These are phyloP conservation scores for Backusella mclennaniae DNA, from an alignment of 192 early-diverging fungal genomes.

Conservation along the genomic window DNA sequence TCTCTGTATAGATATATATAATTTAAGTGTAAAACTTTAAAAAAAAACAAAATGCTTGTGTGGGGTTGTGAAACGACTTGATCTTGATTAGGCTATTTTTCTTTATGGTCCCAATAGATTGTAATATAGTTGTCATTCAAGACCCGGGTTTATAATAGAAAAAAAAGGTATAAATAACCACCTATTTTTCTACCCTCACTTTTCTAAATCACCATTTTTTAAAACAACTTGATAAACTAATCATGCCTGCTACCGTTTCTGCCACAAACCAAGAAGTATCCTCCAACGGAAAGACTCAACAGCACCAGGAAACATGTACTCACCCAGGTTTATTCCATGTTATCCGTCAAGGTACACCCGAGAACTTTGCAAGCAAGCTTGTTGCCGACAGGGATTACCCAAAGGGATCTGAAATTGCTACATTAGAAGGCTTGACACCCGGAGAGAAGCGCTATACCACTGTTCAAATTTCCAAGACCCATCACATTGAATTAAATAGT, in stretches of 20 bases:
- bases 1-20: background rate
- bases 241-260: background rate
- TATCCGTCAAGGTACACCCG: constrained; percentile 34
- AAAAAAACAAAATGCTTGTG: background rate
- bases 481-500: constrained; percentile 56
- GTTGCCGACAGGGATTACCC: constrained; percentile 39
- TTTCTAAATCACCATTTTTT: background rate
- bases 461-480: constrained; percentile 46
- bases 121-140: background rate
- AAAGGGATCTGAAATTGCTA: constrained; percentile 43
- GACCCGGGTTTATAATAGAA: background rate
- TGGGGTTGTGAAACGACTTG: background rate
- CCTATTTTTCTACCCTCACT: background rate
- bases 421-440: constrained; percentile 48
- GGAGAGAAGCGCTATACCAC: constrained; percentile 52
- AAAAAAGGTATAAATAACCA: constrained; percentile 4
- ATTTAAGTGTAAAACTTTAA: background rate
- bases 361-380: constrained; percentile 47
- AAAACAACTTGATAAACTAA: background rate
- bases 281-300: background rate
- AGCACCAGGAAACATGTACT: constrained; percentile 15
- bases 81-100: background rate
- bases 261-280: background rate
- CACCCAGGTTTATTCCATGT: constrained; percentile 46
- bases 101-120: background rate